phyloP scores from a whole-genome alignment of 2,329 filamentous ascomycete genomes.

The Pezicula radicicola region DNA sequence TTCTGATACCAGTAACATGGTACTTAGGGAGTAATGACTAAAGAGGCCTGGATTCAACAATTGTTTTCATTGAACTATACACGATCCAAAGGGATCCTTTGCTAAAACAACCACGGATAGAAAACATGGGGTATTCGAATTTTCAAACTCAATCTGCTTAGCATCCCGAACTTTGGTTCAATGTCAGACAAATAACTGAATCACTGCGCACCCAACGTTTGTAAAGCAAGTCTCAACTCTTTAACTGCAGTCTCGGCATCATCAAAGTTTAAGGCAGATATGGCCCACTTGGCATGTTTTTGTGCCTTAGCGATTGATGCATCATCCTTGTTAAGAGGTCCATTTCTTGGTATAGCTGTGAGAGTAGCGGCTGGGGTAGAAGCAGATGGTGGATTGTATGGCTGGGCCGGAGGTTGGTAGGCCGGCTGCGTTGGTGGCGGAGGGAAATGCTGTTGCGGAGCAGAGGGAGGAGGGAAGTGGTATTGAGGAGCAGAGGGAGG shows the following conservation, averaged over 20 bases:
- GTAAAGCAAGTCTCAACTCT: constrained; percentile 74
- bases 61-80: no score
- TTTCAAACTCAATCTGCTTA: no score
- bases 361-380: constrained; percentile 26
- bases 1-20: no score
- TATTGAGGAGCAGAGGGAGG: constrained; percentile 11
- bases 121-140: no score
- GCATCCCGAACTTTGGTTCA: no score
- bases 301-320: constrained; percentile 73
- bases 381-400: constrained; percentile 6
- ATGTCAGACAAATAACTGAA: not conserved
- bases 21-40: no score
- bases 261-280: constrained; percentile 94
- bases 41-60: no score
- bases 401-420: constrained; percentile 5
- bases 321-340: constrained; percentile 59
- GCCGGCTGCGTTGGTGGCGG: constrained; percentile 13
- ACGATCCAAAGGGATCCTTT: no score
- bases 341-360: constrained; percentile 8
- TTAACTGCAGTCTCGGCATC: constrained; percentile 87
- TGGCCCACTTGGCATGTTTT: constrained; percentile 96
- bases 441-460: constrained; percentile 7
- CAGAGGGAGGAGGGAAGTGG: constrained; percentile 25
- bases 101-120: no score
- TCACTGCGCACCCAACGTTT: constrained; percentile 27